Conservation (phyloP, 148 eudicot genomes). For the Rhododendron vialii region DNA sequence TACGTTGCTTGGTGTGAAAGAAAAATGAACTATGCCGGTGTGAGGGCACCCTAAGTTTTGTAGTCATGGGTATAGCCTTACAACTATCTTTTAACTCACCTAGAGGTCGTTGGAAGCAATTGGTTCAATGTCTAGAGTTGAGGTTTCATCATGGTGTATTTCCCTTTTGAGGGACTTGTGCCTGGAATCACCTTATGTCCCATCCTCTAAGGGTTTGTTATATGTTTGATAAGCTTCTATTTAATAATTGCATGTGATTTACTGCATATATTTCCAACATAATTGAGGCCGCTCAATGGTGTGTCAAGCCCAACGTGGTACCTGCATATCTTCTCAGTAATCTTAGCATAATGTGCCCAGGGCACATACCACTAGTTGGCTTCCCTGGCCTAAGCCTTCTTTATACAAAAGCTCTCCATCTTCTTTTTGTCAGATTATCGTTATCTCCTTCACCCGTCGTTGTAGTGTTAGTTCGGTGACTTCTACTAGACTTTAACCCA, state of each 20-base stretch:
- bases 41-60: not conserved
- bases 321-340: not conserved
- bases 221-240: not conserved
- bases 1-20: not conserved
- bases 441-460: not conserved
- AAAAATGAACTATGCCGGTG: not conserved
- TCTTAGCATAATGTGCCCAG: not conserved
- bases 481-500: not conserved
- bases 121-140: not conserved
- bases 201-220: not conserved
- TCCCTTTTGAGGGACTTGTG: not conserved
- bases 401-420: not conserved
- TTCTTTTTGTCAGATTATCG: not conserved
- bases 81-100: not conserved
- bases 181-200: not conserved
- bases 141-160: not conserved
- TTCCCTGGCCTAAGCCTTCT: not conserved
- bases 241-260: not conserved
- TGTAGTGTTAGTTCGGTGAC: not conserved
- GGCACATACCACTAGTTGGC: not conserved
- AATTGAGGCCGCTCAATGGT: not conserved
- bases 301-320: not conserved
- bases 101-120: not conserved
- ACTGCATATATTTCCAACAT: not conserved
- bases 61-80: not conserved